A percentile compares a stretch with the other conserved stretches of the same genome.
phyloP scores from a whole-genome alignment of 225 moss, liverwort and hornwort species.

The Marchantia paleacea region DNA sequence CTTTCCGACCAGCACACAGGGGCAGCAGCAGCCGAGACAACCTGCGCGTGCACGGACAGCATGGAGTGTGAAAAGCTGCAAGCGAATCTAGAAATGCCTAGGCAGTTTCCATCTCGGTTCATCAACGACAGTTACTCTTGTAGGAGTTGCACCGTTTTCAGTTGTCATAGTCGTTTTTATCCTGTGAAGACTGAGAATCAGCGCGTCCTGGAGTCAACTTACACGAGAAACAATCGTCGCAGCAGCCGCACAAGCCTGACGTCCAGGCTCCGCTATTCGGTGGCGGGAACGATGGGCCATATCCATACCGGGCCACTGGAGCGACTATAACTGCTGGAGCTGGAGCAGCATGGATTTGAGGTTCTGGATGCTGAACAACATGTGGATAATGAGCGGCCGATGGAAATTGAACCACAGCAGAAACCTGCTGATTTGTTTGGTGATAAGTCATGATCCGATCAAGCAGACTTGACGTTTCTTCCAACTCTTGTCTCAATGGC shows the following conservation, averaged over 20 bases:
- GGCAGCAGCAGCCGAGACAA: constrained; percentile 11
- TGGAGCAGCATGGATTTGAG: neutral
- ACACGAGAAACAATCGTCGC: constrained; percentile 16
- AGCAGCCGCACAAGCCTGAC: constrained; percentile 23
- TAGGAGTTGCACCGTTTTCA: neutral
- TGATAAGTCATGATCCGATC: no score
- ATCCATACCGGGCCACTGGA: neutral
- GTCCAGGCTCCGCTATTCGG: constrained; percentile 22
- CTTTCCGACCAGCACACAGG: constrained; percentile 24
- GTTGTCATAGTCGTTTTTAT: neutral
- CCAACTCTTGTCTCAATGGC: no score
- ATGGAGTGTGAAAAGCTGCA: no score
- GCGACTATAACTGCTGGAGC: neutral
- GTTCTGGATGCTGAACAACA: neutral
- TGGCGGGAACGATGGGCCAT: neutral
- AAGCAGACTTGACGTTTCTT: no score
- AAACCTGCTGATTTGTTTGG: no score
- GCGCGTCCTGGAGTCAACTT: neutral
- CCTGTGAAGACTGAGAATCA: no score
- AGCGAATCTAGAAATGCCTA: no score
- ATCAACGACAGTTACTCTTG: no score
- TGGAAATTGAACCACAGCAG: no score
- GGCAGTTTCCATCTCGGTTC: no score
- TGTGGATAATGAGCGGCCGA: neutral
- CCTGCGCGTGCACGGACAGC: constrained; percentile 22